Conservation (phyloP, 1,284 basidiomycete genomes). For the Heimioporus retisporus region DNA sequence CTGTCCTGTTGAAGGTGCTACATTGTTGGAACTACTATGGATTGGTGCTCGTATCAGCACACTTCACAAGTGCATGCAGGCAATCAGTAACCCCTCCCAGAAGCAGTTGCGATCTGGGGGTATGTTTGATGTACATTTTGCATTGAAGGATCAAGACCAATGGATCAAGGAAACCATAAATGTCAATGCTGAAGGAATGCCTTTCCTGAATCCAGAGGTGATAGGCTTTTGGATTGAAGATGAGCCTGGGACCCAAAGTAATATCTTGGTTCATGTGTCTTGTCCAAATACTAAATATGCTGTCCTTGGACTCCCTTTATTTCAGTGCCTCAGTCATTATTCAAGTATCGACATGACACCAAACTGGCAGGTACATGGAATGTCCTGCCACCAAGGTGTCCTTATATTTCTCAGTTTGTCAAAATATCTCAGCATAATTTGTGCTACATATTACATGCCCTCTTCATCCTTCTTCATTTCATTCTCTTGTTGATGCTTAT, state of each 20-base stretch:
- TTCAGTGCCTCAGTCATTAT: too few species aligned
- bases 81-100: neutral
- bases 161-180: too few species aligned
- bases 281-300: too few species aligned
- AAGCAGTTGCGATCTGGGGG: neutral
- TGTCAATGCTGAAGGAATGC: too few species aligned
- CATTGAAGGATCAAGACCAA: neutral
- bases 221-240: too few species aligned
- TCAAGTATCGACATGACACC: too few species aligned
- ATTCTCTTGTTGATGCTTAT: neutral
- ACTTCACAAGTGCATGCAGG: neutral
- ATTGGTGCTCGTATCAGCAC: neutral
- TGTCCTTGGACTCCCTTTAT: too few species aligned
- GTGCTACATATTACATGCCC: neutral
- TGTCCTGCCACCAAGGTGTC: neutral
- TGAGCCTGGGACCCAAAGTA: too few species aligned
- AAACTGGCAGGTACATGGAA: too few species aligned
- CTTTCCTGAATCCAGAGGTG: too few species aligned
- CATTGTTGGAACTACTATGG: neutral
- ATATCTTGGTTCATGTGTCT: too few species aligned
- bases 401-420: neutral
- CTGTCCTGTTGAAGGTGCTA: too few species aligned
- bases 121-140: neutral
- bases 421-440: neutral
- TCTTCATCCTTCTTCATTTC: neutral